Evolutionary conservation across 2,329 filamentous ascomycete genomes (phyloP).

Genomic region (Claviceps arundinis): DNA sequence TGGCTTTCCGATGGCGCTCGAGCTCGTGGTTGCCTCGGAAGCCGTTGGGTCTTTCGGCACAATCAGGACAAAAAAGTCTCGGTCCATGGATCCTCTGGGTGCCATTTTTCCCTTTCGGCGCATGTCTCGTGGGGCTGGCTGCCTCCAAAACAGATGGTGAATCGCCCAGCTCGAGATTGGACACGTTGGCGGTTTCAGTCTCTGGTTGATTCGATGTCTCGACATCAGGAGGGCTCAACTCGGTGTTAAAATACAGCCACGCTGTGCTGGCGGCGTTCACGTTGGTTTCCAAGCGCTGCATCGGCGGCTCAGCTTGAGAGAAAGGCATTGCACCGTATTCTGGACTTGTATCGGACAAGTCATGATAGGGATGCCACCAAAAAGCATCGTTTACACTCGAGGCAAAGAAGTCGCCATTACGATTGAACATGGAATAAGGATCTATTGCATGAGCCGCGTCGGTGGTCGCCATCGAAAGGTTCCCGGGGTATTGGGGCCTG

Average conservation of each 20-base stretch:
- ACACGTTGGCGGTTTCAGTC: slow-evolving; percentile 23
- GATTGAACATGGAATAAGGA: too few species aligned
- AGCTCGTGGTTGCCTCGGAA: slow-evolving; percentile 82
- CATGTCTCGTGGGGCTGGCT: slow-evolving; percentile 11
- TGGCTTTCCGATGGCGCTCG: slow-evolving; percentile 48
- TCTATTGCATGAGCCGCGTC: too few species aligned
- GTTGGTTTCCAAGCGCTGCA: slow-evolving; percentile 37
- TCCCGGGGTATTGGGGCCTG: too few species aligned
- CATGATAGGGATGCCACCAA: slow-evolving; percentile 8
- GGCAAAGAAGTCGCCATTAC: too few species aligned
- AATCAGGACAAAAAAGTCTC: slow-evolving; percentile 58
- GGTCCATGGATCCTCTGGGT: slow-evolving; percentile 39
- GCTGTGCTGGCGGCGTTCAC: slow-evolving; percentile 26
- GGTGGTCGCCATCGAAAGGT: too few species aligned
- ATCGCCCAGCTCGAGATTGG: slow-evolving; percentile 32
- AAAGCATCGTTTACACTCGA: too few species aligned
- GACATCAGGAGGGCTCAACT: slow-evolving; percentile 34
- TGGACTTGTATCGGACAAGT: slow-evolving; percentile 15
- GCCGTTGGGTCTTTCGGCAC: slow-evolving; percentile 59
- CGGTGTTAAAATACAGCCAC: slow-evolving; percentile 31
- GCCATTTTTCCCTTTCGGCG: slow-evolving; percentile 30
- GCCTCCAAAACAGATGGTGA: not conserved
- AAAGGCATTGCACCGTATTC: not conserved
- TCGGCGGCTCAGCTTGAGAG: slow-evolving; percentile 12
- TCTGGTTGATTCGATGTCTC: slow-evolving; percentile 26